Evolutionary conservation across 768 basidiomycete species (phyloP), one percentile per base, ranked within the genome.

Genomic region (Boletus rubroflammeus): DNA sequence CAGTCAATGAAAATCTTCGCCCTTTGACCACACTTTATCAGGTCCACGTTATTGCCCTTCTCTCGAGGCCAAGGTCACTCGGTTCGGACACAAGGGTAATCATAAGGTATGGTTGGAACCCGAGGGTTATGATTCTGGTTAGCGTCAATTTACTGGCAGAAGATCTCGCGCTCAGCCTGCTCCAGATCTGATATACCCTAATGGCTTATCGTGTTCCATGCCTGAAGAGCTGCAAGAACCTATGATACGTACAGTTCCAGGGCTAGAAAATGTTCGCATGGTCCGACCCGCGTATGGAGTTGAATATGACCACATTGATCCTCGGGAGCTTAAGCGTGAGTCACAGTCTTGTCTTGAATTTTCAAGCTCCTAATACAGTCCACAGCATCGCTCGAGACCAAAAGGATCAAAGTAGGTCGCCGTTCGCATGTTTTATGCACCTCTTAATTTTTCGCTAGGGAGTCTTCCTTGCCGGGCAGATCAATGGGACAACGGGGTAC

Each of bases 31-130:
- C 23, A 14, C 1, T 10, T 43, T 19, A 17, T 15, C 51, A 92
- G 91, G 93, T 2, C 93, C 93, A 6, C 81, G 93, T 19, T 96
- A 96, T 68, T 96, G 93, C 58, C 93, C 93, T 6, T 93, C 90
- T 0, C 77, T 96, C 1, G 93, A 96, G 68, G 83, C 90, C 10
- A 96, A 96, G 67, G 82, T 96, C 9, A 75, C 84, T 36, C 81
- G 91, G 13, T 95, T 95, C 66, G 80, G 80, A 3, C 72, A 88
- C 56, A 92, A 88, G 68, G 71, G 75, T 6, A 72, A 73, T 5
- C 93, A 96, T 62, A 83, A 72, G 2, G 79, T 95, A 39, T 96
- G 93, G 92, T 75, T 96, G 3, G 93, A 96, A 65, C 93, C 92
- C 0, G 93, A 96, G 66, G 93, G 93, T 0, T 93, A 91, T 54